These are phyloP conservation scores for Marchantia paleacea DNA, from an alignment of 225 moss, liverwort and hornwort genomes.

Conservation along the genomic window DNA sequence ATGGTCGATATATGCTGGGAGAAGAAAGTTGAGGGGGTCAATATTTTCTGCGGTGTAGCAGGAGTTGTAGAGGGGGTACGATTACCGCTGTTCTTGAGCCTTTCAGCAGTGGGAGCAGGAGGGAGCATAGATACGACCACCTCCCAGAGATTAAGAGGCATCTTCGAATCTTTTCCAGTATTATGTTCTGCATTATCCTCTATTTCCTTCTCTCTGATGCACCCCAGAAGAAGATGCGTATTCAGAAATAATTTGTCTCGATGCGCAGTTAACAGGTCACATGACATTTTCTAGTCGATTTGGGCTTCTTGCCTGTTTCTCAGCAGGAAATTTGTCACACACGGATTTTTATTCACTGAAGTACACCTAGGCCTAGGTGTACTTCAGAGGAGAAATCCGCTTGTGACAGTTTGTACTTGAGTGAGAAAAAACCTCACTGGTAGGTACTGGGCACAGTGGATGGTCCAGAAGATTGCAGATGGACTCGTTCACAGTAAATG, in stretches of 20 bases:
- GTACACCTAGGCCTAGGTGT: neutral
- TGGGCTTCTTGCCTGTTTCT: neutral
- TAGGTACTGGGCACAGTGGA: too few relatives aligned
- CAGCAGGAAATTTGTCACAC: neutral
- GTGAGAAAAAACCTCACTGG: too few relatives aligned
- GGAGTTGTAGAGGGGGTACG: neutral
- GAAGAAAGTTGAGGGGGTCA: constrained; percentile 15
- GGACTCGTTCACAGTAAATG: too few relatives aligned
- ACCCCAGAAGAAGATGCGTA: neutral
- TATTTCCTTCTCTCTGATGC: constrained; percentile 23
- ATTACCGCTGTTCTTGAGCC: neutral
- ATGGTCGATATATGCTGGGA: neutral
- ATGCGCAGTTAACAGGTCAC: too few relatives aligned
- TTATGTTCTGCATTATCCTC: neutral
- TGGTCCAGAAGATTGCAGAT: too few relatives aligned
- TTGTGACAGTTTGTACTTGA: too few relatives aligned
- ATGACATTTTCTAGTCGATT: neutral
- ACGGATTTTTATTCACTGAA: neutral
- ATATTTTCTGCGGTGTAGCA: constrained; percentile 1
- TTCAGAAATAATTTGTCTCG: neutral
- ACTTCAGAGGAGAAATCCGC: too few relatives aligned
- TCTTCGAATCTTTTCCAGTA: constrained; percentile 4
- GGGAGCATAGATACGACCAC: constrained; percentile 23
- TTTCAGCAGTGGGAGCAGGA: constrained; percentile 6
- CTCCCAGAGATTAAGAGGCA: constrained; percentile 22